Percentiles rank a stretch among this genome's conserved stretches.
phyloP scores from a whole-genome alignment of 768 basidiomycete species.

The Hypholoma sublateritium region DNA sequence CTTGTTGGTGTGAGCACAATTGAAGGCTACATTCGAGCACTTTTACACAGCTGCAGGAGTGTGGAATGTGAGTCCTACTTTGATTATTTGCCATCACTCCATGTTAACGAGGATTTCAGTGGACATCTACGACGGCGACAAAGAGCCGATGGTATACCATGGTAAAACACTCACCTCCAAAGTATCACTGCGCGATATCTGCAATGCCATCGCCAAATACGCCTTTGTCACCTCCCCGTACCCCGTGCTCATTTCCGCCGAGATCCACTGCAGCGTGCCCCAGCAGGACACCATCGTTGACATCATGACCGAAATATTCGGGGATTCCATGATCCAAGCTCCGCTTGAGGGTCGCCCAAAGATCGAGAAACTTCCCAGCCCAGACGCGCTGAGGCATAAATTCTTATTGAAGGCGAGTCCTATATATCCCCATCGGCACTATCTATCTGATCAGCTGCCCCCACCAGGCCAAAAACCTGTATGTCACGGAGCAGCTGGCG shows the following conservation, averaged over 20 bases:
- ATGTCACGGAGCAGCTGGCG: conserved; percentile 71
- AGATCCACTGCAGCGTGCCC: conserved; percentile 80
- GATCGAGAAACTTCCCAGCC: conserved; percentile 75
- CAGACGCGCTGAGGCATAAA: conserved; percentile 77
- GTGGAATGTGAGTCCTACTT: conserved; percentile 80
- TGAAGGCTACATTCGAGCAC: conserved; percentile 87
- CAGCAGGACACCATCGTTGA: conserved; percentile 51
- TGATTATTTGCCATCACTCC: conserved; percentile 37
- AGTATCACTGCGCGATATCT: conserved; percentile 80
- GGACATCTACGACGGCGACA: conserved; percentile 88
- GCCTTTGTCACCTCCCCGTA: conserved; percentile 93
- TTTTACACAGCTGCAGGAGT: conserved; percentile 84
- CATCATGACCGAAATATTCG: conserved; percentile 49
- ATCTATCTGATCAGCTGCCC: not conserved
- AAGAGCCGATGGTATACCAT: conserved; percentile 88
- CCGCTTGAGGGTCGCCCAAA: conserved; percentile 41
- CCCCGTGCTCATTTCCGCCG: conserved; percentile 96
- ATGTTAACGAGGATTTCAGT: conserved; percentile 55
- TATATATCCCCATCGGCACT: not conserved
- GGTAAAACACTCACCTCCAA: conserved; percentile 90
- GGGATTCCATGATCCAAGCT: conserved; percentile 38
- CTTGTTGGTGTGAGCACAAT: conserved; percentile 84
- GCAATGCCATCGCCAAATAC: conserved; percentile 85
- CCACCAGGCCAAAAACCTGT: conserved; percentile 76
- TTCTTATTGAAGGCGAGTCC: conserved; percentile 74